Percentiles rank a stretch among this genome's conserved stretches.
These are phyloP conservation scores for Paecilomyces variotii DNA, from an alignment of 2,329 filamentous ascomycete genomes.

Conservation along the genomic window DNA sequence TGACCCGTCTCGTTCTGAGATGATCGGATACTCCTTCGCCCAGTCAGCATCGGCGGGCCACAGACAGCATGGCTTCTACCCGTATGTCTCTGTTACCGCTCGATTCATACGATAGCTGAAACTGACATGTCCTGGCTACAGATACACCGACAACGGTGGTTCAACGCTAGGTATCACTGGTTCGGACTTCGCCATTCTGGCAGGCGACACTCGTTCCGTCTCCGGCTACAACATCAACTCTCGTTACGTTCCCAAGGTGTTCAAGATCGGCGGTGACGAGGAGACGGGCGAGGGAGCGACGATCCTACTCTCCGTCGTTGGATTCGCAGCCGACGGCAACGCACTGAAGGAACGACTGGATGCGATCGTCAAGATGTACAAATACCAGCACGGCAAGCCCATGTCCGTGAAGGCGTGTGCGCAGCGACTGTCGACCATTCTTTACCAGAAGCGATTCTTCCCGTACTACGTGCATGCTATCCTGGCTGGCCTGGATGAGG, in stretches of 20 bases:
- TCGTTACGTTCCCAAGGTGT: conserved; percentile 88
- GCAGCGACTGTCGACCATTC: conserved; percentile 86
- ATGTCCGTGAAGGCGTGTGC: conserved; percentile 94
- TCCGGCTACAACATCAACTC: conserved; percentile 99
- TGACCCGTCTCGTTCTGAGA: conserved; percentile 42
- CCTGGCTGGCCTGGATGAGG: conserved; percentile 85
- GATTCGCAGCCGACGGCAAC: conserved; percentile 89
- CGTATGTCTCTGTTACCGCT: conserved; percentile 49
- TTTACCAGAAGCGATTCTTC: conserved; percentile 98
- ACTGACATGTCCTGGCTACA: conserved; percentile 10
- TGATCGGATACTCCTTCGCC: conserved; percentile 54
- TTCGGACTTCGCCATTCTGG: conserved; percentile 89
- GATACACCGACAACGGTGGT: conserved; percentile 94
- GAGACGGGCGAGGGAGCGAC: conserved; percentile 76
- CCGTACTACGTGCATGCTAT: conserved; percentile 97
- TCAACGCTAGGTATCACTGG: conserved; percentile 93
- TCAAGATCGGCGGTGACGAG: conserved; percentile 89
- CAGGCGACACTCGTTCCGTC: conserved; percentile 92
- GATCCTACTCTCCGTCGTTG: conserved; percentile 87
- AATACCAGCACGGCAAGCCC: conserved; percentile 92
- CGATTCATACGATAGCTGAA: background rate
- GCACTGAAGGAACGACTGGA: conserved; percentile 91
- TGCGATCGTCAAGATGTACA: conserved; percentile 96
- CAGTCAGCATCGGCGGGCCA: conserved; percentile 42
- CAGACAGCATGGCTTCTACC: conserved; percentile 74